Evolutionary conservation across 345 rosid species (phyloP), one percentile per base, ranked within the genome.

Genomic region (Excoecaria cochinchinensis): DNA sequence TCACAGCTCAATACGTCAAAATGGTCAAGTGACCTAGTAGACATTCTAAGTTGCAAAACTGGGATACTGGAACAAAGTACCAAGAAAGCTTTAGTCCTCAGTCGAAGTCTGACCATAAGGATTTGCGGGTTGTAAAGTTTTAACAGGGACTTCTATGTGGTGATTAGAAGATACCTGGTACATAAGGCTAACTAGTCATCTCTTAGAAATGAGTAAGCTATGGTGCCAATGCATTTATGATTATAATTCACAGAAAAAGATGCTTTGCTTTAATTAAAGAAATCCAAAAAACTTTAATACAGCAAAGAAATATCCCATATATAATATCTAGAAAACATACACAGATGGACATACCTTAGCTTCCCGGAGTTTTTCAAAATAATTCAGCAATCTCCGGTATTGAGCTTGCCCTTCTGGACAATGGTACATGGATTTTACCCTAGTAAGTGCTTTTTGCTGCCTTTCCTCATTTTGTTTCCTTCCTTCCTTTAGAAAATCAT

Each of bases 391-490:
- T 81, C 97, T 89, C 50, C 97, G 87, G 82, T 94, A 94, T 74
- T 92, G 98, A 69, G 91, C 97, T 31, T 96, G 87, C 36, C 89
- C 98, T 79, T 92, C 97, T 4, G 97, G 90, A 79, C 88, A 85
- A 60, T 90, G 96, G 80, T 86, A 93, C 97, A 94, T 94, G 61
- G 98, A 94, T 85, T 90, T 92, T 22, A 92, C 98, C 79, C 98
- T 87, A 8, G 90, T 85, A 72, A 94, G 97, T 36, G 98, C 97
- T 77, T 91, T 91, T 74, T 92, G 84, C 67, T 89, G 80, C 81
- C 98, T 89, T 77, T 83, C 90, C 86, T 94, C 98, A 4, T 92
- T 91, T 79, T 92, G 98, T 82, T 88, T 94, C 80, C 95, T 90
- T 75, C 97, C 98, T 25, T 94, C 89, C 80, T 90, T 87, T 0